Base-by-base conservation (phyloP, 768 basidiomycete species). In the Atractiella rhizophila region DNA sequence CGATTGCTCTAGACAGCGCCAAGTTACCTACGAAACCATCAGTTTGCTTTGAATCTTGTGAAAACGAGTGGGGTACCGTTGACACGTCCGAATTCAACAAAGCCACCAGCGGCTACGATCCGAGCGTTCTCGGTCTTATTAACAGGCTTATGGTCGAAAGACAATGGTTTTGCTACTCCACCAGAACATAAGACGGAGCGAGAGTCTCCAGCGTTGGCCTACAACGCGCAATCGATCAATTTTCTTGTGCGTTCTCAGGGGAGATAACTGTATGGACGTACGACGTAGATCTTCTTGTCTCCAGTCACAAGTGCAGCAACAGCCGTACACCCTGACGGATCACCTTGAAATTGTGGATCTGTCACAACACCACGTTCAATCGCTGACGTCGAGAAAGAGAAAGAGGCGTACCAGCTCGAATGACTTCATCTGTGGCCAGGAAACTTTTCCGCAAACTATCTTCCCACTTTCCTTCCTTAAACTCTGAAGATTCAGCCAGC, bases 121-220 rank as follows among this genome's bases (percentile, higher is more conserved):
- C 91, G 76, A 21, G 68, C 66, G 54, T 68, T 78, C 61, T 98
- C 91, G 50, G 80, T 64, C 50, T 75, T 71, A 55, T 76, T 83
- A 23, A 73, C 73, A 4, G 91, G 91, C 57, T 98, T 98, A 59
- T 98, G 91, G 58, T 98, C 91, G 53, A 70, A 76, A 53, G 83
- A 88, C 47, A 98, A 64, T 15, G 80, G 68, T 54, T 86, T 80
- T 13, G 72, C 86, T 52, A 74, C 68, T 2, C 91, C 91, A 51
- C 74, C 76, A 47, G 78, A 61, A 27, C 74, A 70, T 47, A 98
- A 64, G 20, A 98, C 81, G 16, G 78, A 74, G 52, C 91, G 66
- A 11, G 91, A 96, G 61, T 98, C 91, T 30, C 91, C 91, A 19
- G 91, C 81, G 58, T 98, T 98, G 19, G 91, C 91, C 88, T 94